phyloP scores from a whole-genome alignment of 2,329 filamentous ascomycete species.

The Chaetomium sp. region DNA sequence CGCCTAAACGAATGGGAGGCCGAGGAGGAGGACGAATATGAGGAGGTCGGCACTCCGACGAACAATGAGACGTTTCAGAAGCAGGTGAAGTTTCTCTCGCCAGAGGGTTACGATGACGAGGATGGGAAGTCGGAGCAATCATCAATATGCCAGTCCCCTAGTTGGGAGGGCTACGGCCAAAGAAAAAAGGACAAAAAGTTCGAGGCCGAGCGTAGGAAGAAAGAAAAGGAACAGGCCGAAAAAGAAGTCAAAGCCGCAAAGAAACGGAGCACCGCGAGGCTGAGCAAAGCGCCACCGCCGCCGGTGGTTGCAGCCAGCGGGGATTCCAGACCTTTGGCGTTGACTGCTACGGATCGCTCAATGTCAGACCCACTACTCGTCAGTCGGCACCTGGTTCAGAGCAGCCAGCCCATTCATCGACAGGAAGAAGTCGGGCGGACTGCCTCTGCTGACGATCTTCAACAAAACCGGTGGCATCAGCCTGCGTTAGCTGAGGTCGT shows the following conservation, averaged over 20 bases:
- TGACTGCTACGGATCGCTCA: slow-evolving; percentile 34
- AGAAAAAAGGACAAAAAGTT: slow-evolving; percentile 57
- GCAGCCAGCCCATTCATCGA: slow-evolving; percentile 9
- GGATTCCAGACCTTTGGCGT: slow-evolving; percentile 18
- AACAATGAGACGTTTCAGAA: slow-evolving; percentile 40
- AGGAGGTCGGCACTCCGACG: slow-evolving; percentile 27
- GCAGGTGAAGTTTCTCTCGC: slow-evolving; percentile 46
- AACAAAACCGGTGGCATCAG: slow-evolving; percentile 19
- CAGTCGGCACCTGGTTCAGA: slow-evolving; percentile 19
- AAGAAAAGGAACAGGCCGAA: slow-evolving; percentile 47
- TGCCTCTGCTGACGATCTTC: slow-evolving; percentile 29
- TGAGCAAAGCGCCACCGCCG: slow-evolving; percentile 46
- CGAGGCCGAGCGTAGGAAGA: slow-evolving; percentile 45
- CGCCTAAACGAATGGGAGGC: slow-evolving; percentile 18
- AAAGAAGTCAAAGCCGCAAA: slow-evolving; percentile 44
- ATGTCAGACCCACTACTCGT: slow-evolving; percentile 34
- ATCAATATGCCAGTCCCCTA: slow-evolving; percentile 63
- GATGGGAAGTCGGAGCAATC: slow-evolving; percentile 47
- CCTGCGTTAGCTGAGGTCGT: slow-evolving; percentile 23
- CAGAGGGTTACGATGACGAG: slow-evolving; percentile 37
- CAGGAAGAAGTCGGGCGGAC: slow-evolving; percentile 25
- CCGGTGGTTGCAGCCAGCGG: slow-evolving; percentile 31
- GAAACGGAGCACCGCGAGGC: slow-evolving; percentile 42
- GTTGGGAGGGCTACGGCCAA: slow-evolving; percentile 60
- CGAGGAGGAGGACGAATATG: slow-evolving; percentile 23